These are phyloP conservation scores for Capsella bursapastoris DNA, from an alignment of 345 rosid species.

Conservation along the genomic window DNA sequence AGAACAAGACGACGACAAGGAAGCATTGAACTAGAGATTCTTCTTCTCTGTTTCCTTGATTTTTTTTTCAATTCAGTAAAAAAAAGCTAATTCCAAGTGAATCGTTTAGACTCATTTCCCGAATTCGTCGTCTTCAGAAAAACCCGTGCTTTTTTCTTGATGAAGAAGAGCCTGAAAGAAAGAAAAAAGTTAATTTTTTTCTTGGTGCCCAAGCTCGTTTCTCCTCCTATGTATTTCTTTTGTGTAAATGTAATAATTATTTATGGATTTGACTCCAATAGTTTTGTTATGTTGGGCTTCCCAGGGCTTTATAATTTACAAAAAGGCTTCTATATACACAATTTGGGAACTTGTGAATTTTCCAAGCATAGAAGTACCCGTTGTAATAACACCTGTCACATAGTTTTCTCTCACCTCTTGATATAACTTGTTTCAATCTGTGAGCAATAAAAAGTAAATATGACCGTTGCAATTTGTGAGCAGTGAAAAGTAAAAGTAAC, in stretches of 20 bases:
- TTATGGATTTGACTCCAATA: not conserved
- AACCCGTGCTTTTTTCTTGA: not conserved
- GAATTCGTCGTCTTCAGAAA: not conserved
- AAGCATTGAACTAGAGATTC: constrained; percentile 42
- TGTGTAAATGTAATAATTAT: not conserved
- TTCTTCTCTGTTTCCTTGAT: not conserved
- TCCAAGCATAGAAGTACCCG: no score
- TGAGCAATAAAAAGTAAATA: no score
- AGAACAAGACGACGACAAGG: constrained; percentile 49
- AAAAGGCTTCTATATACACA: no score
- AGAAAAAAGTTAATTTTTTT: not conserved
- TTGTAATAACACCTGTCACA: no score
- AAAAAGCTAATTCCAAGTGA: not conserved
- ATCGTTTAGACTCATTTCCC: constrained; percentile 2
- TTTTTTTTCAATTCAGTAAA: not conserved
- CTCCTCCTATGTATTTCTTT: not conserved
- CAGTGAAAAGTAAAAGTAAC: no score
- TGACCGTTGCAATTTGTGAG: no score
- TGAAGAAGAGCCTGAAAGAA: constrained; percentile 17
- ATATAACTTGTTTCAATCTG: no score
- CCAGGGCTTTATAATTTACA: not conserved
- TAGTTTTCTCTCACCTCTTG: no score
- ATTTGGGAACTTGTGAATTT: no score
- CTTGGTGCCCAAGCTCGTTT: constrained; percentile 35
- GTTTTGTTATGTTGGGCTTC: not conserved